Base-by-base conservation (phyloP, 2,329 filamentous ascomycete genomes). In the Pseudogymnoascus sp. region DNA sequence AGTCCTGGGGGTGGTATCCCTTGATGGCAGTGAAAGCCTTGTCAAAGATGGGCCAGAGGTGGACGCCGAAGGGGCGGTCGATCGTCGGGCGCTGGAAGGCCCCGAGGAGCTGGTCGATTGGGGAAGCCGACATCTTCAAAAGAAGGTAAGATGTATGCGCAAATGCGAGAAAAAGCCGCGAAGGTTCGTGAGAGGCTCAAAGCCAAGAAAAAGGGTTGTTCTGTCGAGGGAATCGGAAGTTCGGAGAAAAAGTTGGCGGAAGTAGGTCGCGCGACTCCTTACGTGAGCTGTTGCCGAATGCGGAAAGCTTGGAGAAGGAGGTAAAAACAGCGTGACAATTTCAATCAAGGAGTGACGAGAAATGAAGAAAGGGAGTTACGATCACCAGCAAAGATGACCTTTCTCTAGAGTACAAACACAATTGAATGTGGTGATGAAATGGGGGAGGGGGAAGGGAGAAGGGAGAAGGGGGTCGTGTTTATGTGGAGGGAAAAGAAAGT, bases 21-120 rank as follows among this genome's bases (percentile, higher is more conserved):
- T 83, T 82, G 66, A 91, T 79, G 62, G 81, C 75, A 74, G 88
- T 87, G 77, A 88, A 97, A 69, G 81, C 86, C 79, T 92, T 90
- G 78, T 88, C 89, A 83, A 97, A 97, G 77, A 95, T 86, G 69
- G 93, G 91, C 94, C 94, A 97, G 75, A 97, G 78, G 66, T 89
- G 82, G 68, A 97, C 79, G 74, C 93, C 94, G 71, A 97, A 97
- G 35, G 93, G 93, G 66, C 89, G 86, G 74, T 97, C 92, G 76
- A 97, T 81, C 65, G 91, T 91, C 61, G 93, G 93, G 67, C 86
- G 74, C 73, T 90, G 81, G 64, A 86, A 70, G 69, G 81, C 76
- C 71, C 82, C 79, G 66, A 82, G 59, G 58, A 71, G 28, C 61
- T 70, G 68, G 67, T 64, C 60, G 65, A 67, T 66, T 68, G 37